phyloP scores from a whole-genome alignment of 192 early-diverging fungal species.

The Coemansia sp. region DNA sequence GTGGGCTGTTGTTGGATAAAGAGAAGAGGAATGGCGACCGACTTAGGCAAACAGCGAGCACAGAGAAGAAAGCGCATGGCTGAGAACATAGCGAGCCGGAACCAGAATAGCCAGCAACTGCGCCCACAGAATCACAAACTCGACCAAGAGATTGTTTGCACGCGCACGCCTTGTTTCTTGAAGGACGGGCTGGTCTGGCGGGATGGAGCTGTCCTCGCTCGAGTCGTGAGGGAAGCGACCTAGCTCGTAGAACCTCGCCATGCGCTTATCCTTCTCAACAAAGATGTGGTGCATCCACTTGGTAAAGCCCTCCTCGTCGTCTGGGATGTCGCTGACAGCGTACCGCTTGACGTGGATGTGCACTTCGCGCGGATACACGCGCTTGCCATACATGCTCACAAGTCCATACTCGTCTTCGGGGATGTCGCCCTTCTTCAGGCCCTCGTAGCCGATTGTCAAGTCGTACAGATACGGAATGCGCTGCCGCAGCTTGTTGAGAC shows the following conservation, averaged over 20 bases:
- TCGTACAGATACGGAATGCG: slow-evolving; percentile 80
- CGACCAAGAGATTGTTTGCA: slow-evolving; percentile 17
- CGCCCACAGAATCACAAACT: slow-evolving; percentile 45
- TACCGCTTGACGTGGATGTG: slow-evolving; percentile 80
- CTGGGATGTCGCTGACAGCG: slow-evolving; percentile 65
- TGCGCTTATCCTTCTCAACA: slow-evolving; percentile 80
- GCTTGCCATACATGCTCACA: slow-evolving; percentile 71
- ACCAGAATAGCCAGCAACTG: slow-evolving; percentile 45
- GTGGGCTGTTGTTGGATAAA: too few relatives aligned
- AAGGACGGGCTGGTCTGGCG: slow-evolving; percentile 29
- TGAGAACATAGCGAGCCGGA: slow-evolving; percentile 28
- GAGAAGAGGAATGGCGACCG: too few relatives aligned
- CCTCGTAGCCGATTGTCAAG: slow-evolving; percentile 86
- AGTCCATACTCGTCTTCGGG: slow-evolving; percentile 86
- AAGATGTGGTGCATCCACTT: slow-evolving; percentile 78
- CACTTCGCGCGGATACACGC: slow-evolving; percentile 72
- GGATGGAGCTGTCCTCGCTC: slow-evolving; percentile 40
- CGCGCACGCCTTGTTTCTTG: slow-evolving; percentile 16
- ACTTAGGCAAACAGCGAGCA: not conserved
- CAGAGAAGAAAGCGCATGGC: slow-evolving; percentile 5
- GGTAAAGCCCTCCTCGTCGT: slow-evolving; percentile 68
- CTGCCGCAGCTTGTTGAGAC: slow-evolving; percentile 64
- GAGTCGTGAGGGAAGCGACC: slow-evolving; percentile 65
- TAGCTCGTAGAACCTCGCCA: slow-evolving; percentile 76
- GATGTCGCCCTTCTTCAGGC: slow-evolving; percentile 68